These are phyloP conservation scores for Tripidium arundinaceum DNA, from an alignment of 202 grass and related monocot species.

Conservation along the genomic window DNA sequence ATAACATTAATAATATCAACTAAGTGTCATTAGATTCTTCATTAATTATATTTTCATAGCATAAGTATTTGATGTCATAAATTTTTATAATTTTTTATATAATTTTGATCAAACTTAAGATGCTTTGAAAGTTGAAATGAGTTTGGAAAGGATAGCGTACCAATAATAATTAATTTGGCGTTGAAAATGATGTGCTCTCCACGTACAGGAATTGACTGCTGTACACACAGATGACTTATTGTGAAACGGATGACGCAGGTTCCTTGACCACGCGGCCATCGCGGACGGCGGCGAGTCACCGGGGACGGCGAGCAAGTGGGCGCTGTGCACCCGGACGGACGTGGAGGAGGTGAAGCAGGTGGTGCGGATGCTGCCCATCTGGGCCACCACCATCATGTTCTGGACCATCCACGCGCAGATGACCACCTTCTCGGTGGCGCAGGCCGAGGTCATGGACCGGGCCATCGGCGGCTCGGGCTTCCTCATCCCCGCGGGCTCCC, in stretches of 20 bases:
- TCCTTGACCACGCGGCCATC: constrained; percentile 58
- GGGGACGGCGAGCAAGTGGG: constrained; percentile 34
- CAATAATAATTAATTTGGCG: not conserved
- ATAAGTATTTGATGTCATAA: too few species aligned
- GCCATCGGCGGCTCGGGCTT: constrained; percentile 37
- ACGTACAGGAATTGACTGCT: not conserved
- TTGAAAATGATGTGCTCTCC: not conserved
- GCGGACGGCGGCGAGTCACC: not conserved
- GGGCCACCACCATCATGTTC: constrained; percentile 73
- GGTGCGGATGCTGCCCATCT: constrained; percentile 65
- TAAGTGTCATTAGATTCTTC: too few species aligned
- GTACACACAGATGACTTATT: not conserved
- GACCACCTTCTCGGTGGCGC: constrained; percentile 69
- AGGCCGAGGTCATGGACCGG: constrained; percentile 58
- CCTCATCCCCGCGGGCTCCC: constrained; percentile 48
- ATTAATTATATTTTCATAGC: too few species aligned
- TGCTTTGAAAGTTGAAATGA: too few species aligned
- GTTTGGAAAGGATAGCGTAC: too few species aligned
- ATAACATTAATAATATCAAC: too few species aligned
- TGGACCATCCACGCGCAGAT: constrained; percentile 78
- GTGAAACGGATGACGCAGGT: constrained; percentile 21
- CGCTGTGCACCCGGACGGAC: constrained; percentile 45
- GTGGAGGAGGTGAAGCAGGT: constrained; percentile 79
- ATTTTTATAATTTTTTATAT: too few species aligned
- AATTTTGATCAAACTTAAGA: too few species aligned